Evolutionary conservation across 2,329 filamentous ascomycete species (phyloP), one percentile per base, ranked within the genome.

Genomic region (Fusarium sublunatum): DNA sequence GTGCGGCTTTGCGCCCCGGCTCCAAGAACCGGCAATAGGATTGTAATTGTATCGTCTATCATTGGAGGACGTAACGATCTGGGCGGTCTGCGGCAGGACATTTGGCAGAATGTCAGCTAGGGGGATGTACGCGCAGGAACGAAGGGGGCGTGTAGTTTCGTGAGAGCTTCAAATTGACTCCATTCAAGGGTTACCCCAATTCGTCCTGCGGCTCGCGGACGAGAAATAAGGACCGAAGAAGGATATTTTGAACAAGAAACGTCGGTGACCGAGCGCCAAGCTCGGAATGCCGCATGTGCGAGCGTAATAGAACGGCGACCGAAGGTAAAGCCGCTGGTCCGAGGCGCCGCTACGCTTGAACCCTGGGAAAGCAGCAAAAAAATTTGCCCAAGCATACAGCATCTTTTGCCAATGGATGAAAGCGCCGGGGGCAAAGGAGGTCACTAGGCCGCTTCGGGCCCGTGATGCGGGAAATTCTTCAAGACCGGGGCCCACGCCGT

Each of bases 291-390:
- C 69, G 69, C 59, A 68, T 53, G 39, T 65, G 64, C 65, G 69
- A 71, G 61, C 44, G 54, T 31, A 40, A 58, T 40, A 31, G 10
- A 24, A 26, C 65, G 69, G 69, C 67, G 68, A 70, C 69, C 69
- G 69, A 71, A 65, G 55, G 50, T 54, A 71, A 71, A 69, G 65
- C 69, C 69, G 69, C 50, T 71, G 59, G 64, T 55, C 69, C 69
- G 69, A 71, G 61, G 60, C 46, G 50, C 39, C 46, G 38, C 53
- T 38, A 29, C 39, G 42, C 32, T 41, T 46, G 53, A 46, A 47
- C 42, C 56, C 49, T 51, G 52, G 11, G 50, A 36, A 53, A 29
- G 32, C 34, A 63, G 49, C 42, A 38, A 50, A 50, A 69, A 67
- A 59, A 25, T 61, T 54, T 61, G 50, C 48, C 61, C 51, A 59